These are phyloP conservation scores for Nyssa sinensis DNA, from an alignment of 148 eudicot species.

Conservation along the genomic window DNA sequence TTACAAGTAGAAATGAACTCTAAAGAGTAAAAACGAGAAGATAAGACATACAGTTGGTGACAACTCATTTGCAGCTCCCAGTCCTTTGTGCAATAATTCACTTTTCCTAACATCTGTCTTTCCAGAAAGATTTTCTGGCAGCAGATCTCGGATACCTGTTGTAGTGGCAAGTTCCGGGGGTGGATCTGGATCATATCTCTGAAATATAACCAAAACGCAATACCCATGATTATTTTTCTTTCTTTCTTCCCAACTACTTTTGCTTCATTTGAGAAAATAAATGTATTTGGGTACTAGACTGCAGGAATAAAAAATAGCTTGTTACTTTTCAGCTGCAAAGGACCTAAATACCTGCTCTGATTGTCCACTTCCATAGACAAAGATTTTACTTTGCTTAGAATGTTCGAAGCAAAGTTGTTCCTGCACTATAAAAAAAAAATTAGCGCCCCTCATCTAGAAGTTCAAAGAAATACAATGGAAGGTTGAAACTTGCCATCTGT, in stretches of 20 bases:
- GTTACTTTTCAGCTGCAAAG: background rate
- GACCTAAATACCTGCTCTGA: background rate
- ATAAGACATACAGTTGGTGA: background rate
- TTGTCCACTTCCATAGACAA: background rate
- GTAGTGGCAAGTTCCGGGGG: background rate
- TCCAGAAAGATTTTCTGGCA: background rate
- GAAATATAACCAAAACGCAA: background rate
- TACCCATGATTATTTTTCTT: background rate
- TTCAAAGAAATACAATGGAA: background rate
- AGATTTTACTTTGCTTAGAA: background rate
- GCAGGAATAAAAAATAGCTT: background rate
- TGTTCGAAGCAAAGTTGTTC: background rate
- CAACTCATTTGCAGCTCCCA: background rate
- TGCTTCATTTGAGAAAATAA: background rate
- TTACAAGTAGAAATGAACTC: too few species aligned
- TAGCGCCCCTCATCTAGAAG: background rate
- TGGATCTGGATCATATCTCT: background rate
- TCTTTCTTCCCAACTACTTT: background rate
- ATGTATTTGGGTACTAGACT: background rate
- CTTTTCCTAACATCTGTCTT: background rate
- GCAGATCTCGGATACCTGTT: background rate
- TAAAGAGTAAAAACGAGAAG: background rate
- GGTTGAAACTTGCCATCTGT: conserved; percentile 13
- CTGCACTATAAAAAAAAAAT: conserved; percentile 7
- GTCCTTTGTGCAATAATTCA: background rate